Evolutionary conservation across 345 rosid species (phyloP).

Genomic region (Physaria fendleri): DNA sequence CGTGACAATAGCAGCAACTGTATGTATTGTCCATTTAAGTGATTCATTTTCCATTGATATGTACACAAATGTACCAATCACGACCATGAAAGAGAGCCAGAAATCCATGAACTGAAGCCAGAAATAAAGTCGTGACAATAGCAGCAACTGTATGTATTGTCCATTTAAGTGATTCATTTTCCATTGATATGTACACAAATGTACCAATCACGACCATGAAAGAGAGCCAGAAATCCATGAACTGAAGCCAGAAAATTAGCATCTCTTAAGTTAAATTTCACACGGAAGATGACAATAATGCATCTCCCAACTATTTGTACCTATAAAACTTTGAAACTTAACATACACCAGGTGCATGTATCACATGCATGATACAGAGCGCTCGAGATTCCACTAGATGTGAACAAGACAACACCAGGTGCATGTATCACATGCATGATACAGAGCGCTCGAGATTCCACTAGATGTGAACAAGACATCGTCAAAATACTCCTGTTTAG

Average conservation of each 20-base stretch:
- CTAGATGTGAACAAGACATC: constrained; percentile 89
- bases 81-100: constrained; percentile 99
- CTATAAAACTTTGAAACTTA: constrained; percentile 74
- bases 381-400: constrained; percentile 81
- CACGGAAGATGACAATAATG: constrained; percentile 14
- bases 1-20: constrained; percentile 77
- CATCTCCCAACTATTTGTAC: constrained; percentile 29
- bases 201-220: constrained; percentile 97
- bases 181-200: constrained; percentile 66
- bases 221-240: constrained; percentile 99
- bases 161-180: constrained; percentile 66
- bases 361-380: constrained; percentile 97
- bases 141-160: constrained; percentile 74
- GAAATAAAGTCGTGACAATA: constrained; percentile 84
- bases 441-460: constrained; percentile 86
- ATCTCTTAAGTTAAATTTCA: constrained; percentile 18
- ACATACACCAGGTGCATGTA: constrained; percentile 83
- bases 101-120: constrained; percentile 99
- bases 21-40: constrained; percentile 69
- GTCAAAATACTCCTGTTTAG: constrained; percentile 77
- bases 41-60: constrained; percentile 64
- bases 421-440: constrained; percentile 96
- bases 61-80: constrained; percentile 82
- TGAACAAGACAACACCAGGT: no score
- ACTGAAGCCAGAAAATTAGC: constrained; percentile 48